These are phyloP conservation scores for Hansenula anomala DNA, from an alignment of 1,139 yeast genomes.

Conservation along the genomic window DNA sequence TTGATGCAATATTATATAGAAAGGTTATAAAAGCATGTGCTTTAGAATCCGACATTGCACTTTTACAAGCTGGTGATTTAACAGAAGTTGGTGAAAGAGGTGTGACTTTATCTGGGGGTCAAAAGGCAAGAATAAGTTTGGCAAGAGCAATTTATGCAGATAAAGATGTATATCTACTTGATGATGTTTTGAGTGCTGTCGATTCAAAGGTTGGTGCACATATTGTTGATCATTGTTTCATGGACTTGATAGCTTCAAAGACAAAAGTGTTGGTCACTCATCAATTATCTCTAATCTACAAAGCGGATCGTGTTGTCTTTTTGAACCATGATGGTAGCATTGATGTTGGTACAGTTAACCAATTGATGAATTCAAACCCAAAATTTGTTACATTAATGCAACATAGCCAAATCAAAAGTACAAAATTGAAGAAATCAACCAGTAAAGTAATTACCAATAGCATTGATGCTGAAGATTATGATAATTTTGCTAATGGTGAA, in stretches of 20 bases:
- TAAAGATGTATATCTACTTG: conserved; percentile 63
- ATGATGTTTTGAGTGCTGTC: conserved; percentile 87
- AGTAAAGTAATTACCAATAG: conserved; percentile 22
- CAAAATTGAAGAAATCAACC: conserved; percentile 24
- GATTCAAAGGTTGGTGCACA: conserved; percentile 88
- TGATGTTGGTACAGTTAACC: conserved; percentile 50
- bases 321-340: conserved; percentile 63
- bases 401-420: conserved; percentile 34
- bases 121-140: conserved; percentile 68
- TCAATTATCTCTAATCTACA: conserved; percentile 63
- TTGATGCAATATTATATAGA: conserved; percentile 49
- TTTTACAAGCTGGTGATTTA: conserved; percentile 73
- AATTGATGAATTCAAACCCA: conserved; percentile 38
- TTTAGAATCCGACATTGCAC: conserved; percentile 60
- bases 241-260: conserved; percentile 49
- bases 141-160: conserved; percentile 85
- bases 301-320: conserved; percentile 67
- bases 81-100: conserved; percentile 95
- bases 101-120: conserved; percentile 89
- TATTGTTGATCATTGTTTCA: conserved; percentile 66
- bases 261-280: conserved; percentile 85
- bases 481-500: neutral
- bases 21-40: conserved; percentile 61
- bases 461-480: conserved; percentile 19
- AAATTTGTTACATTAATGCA: conserved; percentile 51